Percentiles rank a stretch among this genome's conserved stretches.
Evolutionary conservation across 805 yeast species (phyloP).

Genomic region (Metschnikowia henanensis): DNA sequence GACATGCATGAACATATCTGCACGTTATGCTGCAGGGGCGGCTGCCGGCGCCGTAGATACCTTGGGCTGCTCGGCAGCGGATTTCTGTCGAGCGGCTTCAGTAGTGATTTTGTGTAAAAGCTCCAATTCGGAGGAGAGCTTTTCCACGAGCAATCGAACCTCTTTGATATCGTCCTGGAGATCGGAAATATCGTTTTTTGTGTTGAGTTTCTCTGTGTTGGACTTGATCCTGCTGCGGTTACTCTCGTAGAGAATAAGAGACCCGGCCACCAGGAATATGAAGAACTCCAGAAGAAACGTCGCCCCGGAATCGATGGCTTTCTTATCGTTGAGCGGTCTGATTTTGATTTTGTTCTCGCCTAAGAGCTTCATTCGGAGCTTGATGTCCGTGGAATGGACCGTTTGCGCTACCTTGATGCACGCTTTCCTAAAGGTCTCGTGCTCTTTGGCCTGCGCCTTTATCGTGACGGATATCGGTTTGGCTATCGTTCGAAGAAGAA

Average conservation of each 20-base stretch:
- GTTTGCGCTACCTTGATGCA: conserved; percentile 75
- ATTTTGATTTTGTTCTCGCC: conserved; percentile 56
- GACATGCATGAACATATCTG: background rate
- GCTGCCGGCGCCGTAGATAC: background rate
- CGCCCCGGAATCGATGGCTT: conserved; percentile 83
- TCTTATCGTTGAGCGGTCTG: conserved; percentile 77
- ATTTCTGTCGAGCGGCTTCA: background rate
- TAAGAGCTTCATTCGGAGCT: conserved; percentile 57
- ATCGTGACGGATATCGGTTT: conserved; percentile 75
- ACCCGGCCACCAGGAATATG: conserved; percentile 79
- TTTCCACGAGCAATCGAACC: conserved; percentile 34
- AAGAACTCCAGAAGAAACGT: conserved; percentile 74
- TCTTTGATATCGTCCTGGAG: conserved; percentile 70
- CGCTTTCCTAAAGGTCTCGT: conserved; percentile 55
- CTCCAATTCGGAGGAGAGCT: conserved; percentile 15
- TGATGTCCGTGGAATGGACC: conserved; percentile 64
- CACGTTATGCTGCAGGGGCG: background rate
- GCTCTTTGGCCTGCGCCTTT: conserved; percentile 74
- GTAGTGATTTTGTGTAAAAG: conserved; percentile 8
- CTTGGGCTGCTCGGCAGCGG: background rate
- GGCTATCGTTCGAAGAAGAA: conserved; percentile 71
- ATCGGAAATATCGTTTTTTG: conserved; percentile 70
- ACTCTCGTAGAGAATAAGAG: conserved; percentile 70
- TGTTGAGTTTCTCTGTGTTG: conserved; percentile 55
- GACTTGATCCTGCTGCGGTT: conserved; percentile 67